Conservation (phyloP, 768 basidiomycete genomes). For the Pleurotus giganteus region DNA sequence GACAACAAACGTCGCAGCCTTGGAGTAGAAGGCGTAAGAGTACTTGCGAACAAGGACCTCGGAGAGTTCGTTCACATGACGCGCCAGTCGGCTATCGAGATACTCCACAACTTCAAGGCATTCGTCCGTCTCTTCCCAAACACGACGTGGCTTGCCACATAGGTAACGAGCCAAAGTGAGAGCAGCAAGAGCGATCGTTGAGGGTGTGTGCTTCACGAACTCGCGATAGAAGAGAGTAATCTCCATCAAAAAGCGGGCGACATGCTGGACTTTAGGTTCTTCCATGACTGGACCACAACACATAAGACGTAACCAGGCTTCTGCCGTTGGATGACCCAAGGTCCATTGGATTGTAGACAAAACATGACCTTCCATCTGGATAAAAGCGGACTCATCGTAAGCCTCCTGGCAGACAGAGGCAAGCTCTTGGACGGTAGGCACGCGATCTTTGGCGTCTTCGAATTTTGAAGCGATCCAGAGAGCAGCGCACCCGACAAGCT, state of each 20-base stretch:
- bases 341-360: slow-evolving; percentile 95
- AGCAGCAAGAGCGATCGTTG: slow-evolving; percentile 86
- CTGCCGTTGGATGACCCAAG: slow-evolving; percentile 95
- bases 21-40: slow-evolving; percentile 94
- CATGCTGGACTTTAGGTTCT: slow-evolving; percentile 88
- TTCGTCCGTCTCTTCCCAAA: slow-evolving; percentile 83
- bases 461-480: slow-evolving; percentile 99
- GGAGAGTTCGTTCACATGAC: slow-evolving; percentile 89
- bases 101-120: slow-evolving; percentile 81
- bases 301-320: slow-evolving; percentile 91
- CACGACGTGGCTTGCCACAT: slow-evolving; percentile 73
- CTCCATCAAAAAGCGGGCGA: slow-evolving; percentile 98
- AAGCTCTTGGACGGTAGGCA: slow-evolving; percentile 93
- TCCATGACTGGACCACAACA: slow-evolving; percentile 76
- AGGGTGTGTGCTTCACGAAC: slow-evolving; percentile 83
- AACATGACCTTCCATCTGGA: slow-evolving; percentile 99
- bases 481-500: slow-evolving; percentile 97
- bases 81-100: slow-evolving; percentile 83
- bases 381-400: slow-evolving; percentile 96
- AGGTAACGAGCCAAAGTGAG: slow-evolving; percentile 87
- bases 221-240: slow-evolving; percentile 98
- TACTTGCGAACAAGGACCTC: slow-evolving; percentile 98
- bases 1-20: slow-evolving; percentile 89
- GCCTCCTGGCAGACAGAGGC: slow-evolving; percentile 94
- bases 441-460: slow-evolving; percentile 97